Conservation (phyloP, 805 yeast species). For the Myxozyma mucilagina region DNA sequence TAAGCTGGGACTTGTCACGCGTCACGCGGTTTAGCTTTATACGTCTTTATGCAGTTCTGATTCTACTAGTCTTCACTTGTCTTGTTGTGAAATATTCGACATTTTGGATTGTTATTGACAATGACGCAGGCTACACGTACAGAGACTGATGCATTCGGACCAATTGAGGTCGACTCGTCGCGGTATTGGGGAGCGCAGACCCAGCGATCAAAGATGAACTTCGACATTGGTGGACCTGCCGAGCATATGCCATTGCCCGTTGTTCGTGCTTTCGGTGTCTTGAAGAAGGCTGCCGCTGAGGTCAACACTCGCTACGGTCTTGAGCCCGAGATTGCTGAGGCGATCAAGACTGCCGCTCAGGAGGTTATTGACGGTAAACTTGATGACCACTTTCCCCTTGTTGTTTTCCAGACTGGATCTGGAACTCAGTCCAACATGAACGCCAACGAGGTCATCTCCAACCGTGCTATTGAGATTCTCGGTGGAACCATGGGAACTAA, state of each 20-base stretch:
- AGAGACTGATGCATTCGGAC: slow-evolving; percentile 96
- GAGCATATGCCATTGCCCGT: slow-evolving; percentile 92
- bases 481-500: slow-evolving; percentile 94
- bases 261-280: slow-evolving; percentile 85
- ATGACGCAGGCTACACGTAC: slow-evolving; percentile 48
- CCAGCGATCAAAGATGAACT: slow-evolving; percentile 81
- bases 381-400: slow-evolving; percentile 93
- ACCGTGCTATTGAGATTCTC: slow-evolving; percentile 93
- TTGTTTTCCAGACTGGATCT: slow-evolving; percentile 98
- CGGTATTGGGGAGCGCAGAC: slow-evolving; percentile 99
- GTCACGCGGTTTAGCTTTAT: no score
- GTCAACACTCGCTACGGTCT: slow-evolving; percentile 84
- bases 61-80: background rate
- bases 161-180: slow-evolving; percentile 81
- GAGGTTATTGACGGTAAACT: slow-evolving; percentile 93
- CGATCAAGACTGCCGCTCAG: slow-evolving; percentile 90
- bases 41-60: no score
- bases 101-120: background rate
- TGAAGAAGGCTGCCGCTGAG: slow-evolving; percentile 92
- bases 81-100: background rate
- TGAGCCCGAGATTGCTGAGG: slow-evolving; percentile 78
- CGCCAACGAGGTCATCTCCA: slow-evolving; percentile 97
- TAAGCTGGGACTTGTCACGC: no score
- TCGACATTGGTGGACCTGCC: slow-evolving; percentile 90
- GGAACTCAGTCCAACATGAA: slow-evolving; percentile 99